Percentiles rank a stretch among this genome's conserved stretches.
phyloP scores from a whole-genome alignment of 2,329 filamentous ascomycete species.

The Neopestalotiopsis sp. region DNA sequence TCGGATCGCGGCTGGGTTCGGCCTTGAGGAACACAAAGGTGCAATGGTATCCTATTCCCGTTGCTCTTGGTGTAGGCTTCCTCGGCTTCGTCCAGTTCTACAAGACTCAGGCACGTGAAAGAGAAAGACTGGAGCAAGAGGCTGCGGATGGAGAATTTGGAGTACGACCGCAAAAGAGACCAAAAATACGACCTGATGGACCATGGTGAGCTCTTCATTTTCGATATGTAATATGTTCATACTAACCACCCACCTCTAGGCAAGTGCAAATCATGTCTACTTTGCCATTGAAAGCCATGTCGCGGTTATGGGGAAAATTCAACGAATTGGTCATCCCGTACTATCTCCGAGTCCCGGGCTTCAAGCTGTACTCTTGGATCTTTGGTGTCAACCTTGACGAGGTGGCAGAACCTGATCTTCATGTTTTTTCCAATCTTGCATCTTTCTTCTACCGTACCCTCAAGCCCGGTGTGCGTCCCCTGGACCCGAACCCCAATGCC shows the following conservation, averaged over 20 bases:
- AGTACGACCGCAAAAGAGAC: constrained; percentile 55
- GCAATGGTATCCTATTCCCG: constrained; percentile 89
- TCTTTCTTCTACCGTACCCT: constrained; percentile 97
- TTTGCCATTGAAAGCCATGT: constrained; percentile 87
- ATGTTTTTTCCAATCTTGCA: constrained; percentile 88
- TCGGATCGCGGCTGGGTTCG: constrained; percentile 57
- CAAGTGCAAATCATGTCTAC: constrained; percentile 95
- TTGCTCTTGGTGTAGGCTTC: constrained; percentile 84
- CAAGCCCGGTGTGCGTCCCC: constrained; percentile 84
- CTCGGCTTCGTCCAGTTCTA: constrained; percentile 85
- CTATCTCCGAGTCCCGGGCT: constrained; percentile 85
- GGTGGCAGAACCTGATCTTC: constrained; percentile 86
- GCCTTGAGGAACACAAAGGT: constrained; percentile 62
- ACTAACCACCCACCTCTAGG: constrained; percentile 44
- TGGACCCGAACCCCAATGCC: constrained; percentile 81
- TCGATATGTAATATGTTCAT: neutral
- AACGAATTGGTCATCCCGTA: constrained; percentile 90
- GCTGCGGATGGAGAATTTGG: constrained; percentile 46
- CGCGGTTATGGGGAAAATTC: constrained; percentile 87
- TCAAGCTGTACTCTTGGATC: constrained; percentile 87
- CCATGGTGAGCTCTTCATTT: constrained; percentile 67
- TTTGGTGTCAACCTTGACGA: constrained; percentile 93
- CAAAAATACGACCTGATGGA: constrained; percentile 77
- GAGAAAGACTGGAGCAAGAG: constrained; percentile 56
- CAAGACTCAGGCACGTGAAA: constrained; percentile 67